phyloP scores from a whole-genome alignment of 225 moss, liverwort and hornwort species.

The Bryoerythrophyllum caledonicum region DNA sequence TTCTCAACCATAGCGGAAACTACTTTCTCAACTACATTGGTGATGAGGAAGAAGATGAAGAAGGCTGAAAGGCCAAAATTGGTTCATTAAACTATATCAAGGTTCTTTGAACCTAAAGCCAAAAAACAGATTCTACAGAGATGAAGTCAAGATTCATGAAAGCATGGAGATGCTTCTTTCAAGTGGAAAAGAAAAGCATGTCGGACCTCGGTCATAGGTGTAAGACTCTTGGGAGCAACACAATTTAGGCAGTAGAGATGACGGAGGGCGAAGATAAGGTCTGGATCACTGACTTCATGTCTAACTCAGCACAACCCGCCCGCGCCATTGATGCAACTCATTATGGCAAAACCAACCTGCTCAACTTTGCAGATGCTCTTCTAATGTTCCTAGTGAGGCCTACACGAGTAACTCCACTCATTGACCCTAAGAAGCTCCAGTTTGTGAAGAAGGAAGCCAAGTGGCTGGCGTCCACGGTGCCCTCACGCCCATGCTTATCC shows the following conservation, averaged over 20 bases:
- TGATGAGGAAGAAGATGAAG: too few relatives aligned
- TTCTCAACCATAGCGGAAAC: too few relatives aligned
- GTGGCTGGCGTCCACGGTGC: slow-evolving; percentile 1
- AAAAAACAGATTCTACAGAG: too few relatives aligned
- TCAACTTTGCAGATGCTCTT: not conserved
- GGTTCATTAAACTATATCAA: too few relatives aligned
- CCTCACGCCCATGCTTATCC: not conserved
- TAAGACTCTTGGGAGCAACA: not conserved
- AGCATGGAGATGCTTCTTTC: too few relatives aligned
- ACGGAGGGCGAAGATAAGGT: not conserved
- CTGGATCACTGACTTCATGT: not conserved
- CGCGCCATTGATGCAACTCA: slow-evolving; percentile 1
- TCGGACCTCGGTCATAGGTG: not conserved
- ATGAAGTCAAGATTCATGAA: too few relatives aligned
- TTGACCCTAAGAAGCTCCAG: not conserved
- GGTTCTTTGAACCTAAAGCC: too few relatives aligned
- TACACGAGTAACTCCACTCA: not conserved
- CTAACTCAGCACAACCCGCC: slow-evolving; percentile 6
- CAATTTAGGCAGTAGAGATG: not conserved
- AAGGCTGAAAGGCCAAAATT: too few relatives aligned
- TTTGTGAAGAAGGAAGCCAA: slow-evolving; percentile 19
- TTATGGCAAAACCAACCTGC: not conserved
- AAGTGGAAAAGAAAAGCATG: too few relatives aligned
- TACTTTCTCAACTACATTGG: too few relatives aligned
- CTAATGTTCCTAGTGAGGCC: not conserved